Base-by-base conservation (phyloP, 495 filamentous ascomycete species). In the Aspergillus panamensis region DNA sequence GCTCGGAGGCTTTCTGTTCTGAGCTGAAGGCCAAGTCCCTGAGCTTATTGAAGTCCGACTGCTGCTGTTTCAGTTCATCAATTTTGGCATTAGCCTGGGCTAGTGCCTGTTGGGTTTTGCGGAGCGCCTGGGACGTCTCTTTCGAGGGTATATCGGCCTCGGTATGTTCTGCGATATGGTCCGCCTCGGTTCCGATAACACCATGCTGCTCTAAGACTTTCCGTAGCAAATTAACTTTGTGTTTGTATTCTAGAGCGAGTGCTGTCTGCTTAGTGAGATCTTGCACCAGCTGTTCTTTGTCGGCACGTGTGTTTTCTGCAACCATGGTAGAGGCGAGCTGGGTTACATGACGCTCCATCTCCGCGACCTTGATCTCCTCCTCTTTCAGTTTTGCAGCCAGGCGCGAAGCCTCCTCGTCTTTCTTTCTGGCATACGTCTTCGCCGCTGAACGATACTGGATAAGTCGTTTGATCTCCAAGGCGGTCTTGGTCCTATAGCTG, bases 341-440 rank as follows among this genome's bases (percentile, higher is more conserved):
- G 9, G 83, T 74, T 10, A 92, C 76, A 58, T 82, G 81, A 8
- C 68, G 66, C 54, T 85, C 80, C 76, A 80, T 77, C 32, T 73
- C 71, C 43, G 75, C 61, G 20, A 77, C 83, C 71, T 80, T 78
- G 75, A 79, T 53, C 64, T 79, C 69, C 70, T 82, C 85, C 48
- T 89, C 84, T 55, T 80, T 80, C 30, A 97, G 77, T 64, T 86
- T 87, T 55, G 89, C 84, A 21, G 79, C 78, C 33, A 97, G 72
- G 21, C 89, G 82, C 16, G 82, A 77, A 20, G 89, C 88, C 65
- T 96, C 87, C 0, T 77, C 78, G 69, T 98, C 94, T 69, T 96
- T 97, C 74, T 88, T 87, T 64, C 86, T 88, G 33, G 94, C 94
- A 67, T 89, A 97, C 48, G 85, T 88, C 69, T 92, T 96, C 9